These are phyloP conservation scores for Lathyrus tuberosus DNA, from an alignment of 306 rosid species.

Conservation along the genomic window DNA sequence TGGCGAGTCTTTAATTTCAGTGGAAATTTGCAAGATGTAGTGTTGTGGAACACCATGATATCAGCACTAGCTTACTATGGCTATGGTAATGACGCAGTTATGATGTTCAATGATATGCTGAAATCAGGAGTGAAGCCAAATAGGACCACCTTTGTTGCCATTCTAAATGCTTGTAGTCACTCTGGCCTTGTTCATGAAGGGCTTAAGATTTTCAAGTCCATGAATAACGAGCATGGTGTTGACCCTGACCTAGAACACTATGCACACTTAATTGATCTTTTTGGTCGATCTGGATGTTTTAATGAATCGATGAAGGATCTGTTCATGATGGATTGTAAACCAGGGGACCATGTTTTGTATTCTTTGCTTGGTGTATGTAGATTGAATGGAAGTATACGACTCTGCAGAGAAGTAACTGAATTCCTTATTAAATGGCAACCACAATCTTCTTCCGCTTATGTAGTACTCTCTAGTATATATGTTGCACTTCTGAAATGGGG, in stretches of 20 bases:
- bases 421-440: slow-evolving; percentile 64
- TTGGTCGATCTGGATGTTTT: slow-evolving; percentile 63
- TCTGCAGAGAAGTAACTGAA: slow-evolving; percentile 65
- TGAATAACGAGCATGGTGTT: slow-evolving; percentile 54
- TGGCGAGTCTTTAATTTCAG: slow-evolving; percentile 49
- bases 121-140: slow-evolving; percentile 66
- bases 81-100: slow-evolving; percentile 58
- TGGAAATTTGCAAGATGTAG: slow-evolving; percentile 63
- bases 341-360: slow-evolving; percentile 57
- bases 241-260: slow-evolving; percentile 80
- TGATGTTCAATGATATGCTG: slow-evolving; percentile 58
- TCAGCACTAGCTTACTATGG: slow-evolving; percentile 73
- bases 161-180: slow-evolving; percentile 78
- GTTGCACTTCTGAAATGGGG: slow-evolving; percentile 69
- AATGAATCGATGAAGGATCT: slow-evolving; percentile 52
- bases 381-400: slow-evolving; percentile 52
- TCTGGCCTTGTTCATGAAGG: slow-evolving; percentile 79
- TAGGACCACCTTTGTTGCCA: slow-evolving; percentile 58
- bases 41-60: slow-evolving; percentile 78
- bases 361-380: slow-evolving; percentile 64
- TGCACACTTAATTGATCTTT: slow-evolving; percentile 72
- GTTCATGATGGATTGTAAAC: slow-evolving; percentile 55
- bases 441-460: slow-evolving; percentile 56
- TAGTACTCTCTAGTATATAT: slow-evolving; percentile 63
- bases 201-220: slow-evolving; percentile 61